Percentiles rank a stretch among this genome's conserved stretches.
These are phyloP conservation scores for Exophiala mesophila DNA, from an alignment of 2,329 filamentous ascomycete genomes.

Conservation along the genomic window DNA sequence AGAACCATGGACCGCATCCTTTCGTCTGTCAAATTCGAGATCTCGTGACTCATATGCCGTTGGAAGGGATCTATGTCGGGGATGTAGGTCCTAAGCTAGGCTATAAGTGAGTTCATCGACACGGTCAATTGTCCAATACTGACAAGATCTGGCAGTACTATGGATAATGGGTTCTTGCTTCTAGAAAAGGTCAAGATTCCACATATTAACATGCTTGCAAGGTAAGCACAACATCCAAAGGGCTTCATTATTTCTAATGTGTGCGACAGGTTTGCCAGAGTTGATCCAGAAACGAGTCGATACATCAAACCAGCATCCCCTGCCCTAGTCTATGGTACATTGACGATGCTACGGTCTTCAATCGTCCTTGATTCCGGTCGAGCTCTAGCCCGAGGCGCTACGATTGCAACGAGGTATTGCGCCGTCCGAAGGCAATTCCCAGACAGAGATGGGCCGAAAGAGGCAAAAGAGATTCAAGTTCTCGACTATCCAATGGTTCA, in stretches of 20 bases:
- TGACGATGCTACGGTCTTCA: constrained; percentile 68
- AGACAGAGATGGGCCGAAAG: constrained; percentile 60
- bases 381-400: constrained; percentile 68
- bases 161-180: constrained; percentile 76
- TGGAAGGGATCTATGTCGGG: constrained; percentile 67
- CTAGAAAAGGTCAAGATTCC: constrained; percentile 73
- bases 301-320: constrained; percentile 64
- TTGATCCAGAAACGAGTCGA: constrained; percentile 63
- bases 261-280: constrained; percentile 65
- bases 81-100: constrained; percentile 78
- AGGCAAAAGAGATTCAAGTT: constrained; percentile 65
- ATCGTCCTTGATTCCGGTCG: constrained; percentile 70
- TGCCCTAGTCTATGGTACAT: constrained; percentile 66
- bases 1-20: constrained; percentile 67
- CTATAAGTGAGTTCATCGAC: constrained; percentile 78
- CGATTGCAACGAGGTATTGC: constrained; percentile 70
- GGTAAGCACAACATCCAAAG: too few species aligned
- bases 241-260: constrained; percentile 66
- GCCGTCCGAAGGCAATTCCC: constrained; percentile 73
- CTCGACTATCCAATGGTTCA: constrained; percentile 80
- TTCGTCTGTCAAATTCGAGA: constrained; percentile 73
- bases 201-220: constrained; percentile 66
- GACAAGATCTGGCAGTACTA: too few species aligned
- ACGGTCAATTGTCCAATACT: constrained; percentile 71
- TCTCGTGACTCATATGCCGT: constrained; percentile 62